These are phyloP conservation scores for Tolypocladium endophyticum DNA, from an alignment of 2,329 filamentous ascomycete species.

Conservation along the genomic window DNA sequence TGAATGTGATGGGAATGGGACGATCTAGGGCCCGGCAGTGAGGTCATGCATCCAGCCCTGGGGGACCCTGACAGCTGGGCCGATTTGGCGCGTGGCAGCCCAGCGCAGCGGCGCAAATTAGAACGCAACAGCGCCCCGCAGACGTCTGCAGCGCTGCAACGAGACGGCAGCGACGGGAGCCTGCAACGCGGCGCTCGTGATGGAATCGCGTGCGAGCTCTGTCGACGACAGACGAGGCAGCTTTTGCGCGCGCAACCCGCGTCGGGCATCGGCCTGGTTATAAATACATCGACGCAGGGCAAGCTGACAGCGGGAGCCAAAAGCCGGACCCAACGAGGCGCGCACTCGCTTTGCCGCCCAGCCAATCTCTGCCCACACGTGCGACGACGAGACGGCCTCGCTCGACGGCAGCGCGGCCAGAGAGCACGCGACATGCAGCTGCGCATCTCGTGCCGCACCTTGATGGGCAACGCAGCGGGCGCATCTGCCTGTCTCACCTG, in stretches of 20 bases:
- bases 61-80: neutral
- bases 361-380: slow-evolving; percentile 12
- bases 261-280: neutral
- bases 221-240: neutral
- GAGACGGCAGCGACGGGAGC: neutral
- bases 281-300: neutral
- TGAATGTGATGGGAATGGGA: neutral
- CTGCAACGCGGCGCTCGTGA: neutral
- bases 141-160: neutral
- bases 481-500: neutral
- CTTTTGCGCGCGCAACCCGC: neutral
- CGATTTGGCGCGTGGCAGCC: neutral
- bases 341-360: neutral
- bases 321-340: neutral
- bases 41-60: neutral
- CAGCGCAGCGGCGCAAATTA: neutral
- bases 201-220: neutral
- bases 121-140: neutral
- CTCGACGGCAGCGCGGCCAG: neutral
- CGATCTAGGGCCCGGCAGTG: neutral
- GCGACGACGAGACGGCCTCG: slow-evolving; percentile 7
- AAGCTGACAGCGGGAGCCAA: neutral
- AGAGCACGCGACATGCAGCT: neutral
- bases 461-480: neutral
- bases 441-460: neutral